phyloP scores from a whole-genome alignment of 1,284 basidiomycete genomes.

The Ustilago tritici region DNA sequence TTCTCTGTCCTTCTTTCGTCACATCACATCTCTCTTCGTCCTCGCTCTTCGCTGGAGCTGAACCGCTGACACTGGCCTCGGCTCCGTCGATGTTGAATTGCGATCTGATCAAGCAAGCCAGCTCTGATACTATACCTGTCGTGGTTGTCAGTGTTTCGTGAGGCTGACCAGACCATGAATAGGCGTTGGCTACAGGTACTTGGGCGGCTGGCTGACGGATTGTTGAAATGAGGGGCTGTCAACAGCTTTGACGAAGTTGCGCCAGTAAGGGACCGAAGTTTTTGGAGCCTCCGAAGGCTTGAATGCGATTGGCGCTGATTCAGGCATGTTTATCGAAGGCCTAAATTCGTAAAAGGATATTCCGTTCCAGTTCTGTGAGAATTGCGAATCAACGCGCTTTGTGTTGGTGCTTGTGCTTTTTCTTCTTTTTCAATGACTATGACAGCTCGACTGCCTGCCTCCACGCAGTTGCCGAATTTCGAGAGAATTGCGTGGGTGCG shows the following conservation, averaged over 20 bases:
- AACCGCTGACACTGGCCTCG: too few species aligned
- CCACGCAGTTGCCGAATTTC: slow-evolving; percentile 1
- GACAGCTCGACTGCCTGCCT: not conserved
- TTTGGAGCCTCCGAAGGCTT: slow-evolving; percentile 14
- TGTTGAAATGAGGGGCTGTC: not conserved
- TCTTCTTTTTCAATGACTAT: not conserved
- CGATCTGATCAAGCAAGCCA: too few species aligned
- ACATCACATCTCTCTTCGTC: not conserved
- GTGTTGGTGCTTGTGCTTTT: not conserved
- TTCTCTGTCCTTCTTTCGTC: not conserved
- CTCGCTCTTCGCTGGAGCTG: too few species aligned
- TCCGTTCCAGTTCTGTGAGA: slow-evolving; percentile 11
- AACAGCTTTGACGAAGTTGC: not conserved
- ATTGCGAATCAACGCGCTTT: slow-evolving; percentile 31
- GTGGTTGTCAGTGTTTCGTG: too few species aligned
- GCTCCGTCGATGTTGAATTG: too few species aligned
- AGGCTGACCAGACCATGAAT: not conserved
- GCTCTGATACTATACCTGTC: too few species aligned
- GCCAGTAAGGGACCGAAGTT: too few species aligned
- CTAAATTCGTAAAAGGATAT: slow-evolving; percentile 9
- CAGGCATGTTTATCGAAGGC: slow-evolving; percentile 9
- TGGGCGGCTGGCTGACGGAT: too few species aligned
- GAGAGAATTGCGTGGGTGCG: slow-evolving; percentile 1
- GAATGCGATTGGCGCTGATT: not conserved
- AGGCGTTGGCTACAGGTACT: not conserved